Conservation (phyloP, 78 protist genomes). For the Guillardia theta region DNA sequence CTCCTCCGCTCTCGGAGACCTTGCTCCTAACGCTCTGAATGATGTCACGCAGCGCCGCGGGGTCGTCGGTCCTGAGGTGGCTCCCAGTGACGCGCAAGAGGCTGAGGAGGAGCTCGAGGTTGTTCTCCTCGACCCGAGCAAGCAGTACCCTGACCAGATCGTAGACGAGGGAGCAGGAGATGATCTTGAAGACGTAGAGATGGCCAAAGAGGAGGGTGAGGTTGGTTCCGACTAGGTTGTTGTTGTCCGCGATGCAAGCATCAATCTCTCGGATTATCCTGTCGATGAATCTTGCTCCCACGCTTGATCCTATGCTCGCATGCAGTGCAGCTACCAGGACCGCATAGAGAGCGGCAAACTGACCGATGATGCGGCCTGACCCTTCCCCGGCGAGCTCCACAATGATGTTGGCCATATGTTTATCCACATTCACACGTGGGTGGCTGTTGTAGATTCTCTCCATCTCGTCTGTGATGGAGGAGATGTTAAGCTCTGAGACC, state of each 20-base stretch:
- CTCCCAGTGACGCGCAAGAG: background rate
- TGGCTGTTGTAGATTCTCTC: background rate
- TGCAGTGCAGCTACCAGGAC: background rate
- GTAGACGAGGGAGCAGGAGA: background rate
- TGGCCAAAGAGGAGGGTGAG: background rate
- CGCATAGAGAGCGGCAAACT: background rate
- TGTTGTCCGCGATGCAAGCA: background rate
- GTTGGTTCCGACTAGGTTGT: background rate
- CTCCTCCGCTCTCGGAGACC: background rate
- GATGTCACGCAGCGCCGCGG: background rate
- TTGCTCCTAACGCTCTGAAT: background rate
- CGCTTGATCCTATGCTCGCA: background rate
- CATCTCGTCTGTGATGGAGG: background rate
- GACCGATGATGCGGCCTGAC: background rate
- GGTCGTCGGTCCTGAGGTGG: background rate
- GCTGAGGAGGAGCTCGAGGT: background rate
- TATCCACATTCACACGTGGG: background rate
- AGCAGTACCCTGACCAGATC: background rate
- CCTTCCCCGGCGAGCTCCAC: background rate
- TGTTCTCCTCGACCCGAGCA: background rate
- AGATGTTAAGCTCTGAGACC: background rate
- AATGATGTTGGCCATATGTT: background rate
- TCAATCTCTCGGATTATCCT: no score
- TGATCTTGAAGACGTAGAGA: background rate
- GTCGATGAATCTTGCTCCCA: background rate